Evolutionary conservation across 2,329 filamentous ascomycete genomes (phyloP), one percentile per base, ranked within the genome.

Genomic region (Chrysoporthe puriensis): DNA sequence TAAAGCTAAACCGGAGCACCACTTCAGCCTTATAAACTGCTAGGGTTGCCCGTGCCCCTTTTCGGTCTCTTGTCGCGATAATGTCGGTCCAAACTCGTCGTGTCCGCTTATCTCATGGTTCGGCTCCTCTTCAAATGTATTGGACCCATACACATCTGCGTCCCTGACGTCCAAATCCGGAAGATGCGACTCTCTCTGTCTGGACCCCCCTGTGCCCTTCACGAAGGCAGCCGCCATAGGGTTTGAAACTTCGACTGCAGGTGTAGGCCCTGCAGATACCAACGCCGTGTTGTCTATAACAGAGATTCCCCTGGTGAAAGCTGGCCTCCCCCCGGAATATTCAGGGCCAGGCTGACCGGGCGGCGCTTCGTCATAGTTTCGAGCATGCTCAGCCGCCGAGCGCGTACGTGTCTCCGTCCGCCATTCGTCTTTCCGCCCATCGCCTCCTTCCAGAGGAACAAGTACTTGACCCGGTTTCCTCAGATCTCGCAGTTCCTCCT

Each of bases 231-330:
- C 48, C 8, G 46, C 60, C 65, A 58, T 48, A 4, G 64, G 67
- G 26, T 67, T 63, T 9, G 58, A n/a, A 1, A 60, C 6, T 21
- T 69, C 68, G 26, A 40, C 52, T 2, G 68, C 65, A 0, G 68
- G 68, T 14, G 68, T 69, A 0, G 68, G 68, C 5, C 57, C 68
- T 13, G 68, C 58, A 2, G 68, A 69, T 7, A 66, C 60, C 9
- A 67, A 11, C 4, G 68, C 68, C 11, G 68, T 69, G 48, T 65
- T 63, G 62, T 69, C 68, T 2, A 69, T n/a, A 16, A 65, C 61
- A 11, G 68, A 69, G 5, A 46, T 36, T 11, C 68, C 68, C 18
- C 68, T 59, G 21, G 26, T 67, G 65, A 67, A 69, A 40, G 60
- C 58, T 11, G 68, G 68, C 16, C 62, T 69, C 3, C 42, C 54